Evolutionary conservation across 805 yeast species (phyloP), one percentile per base, ranked within the genome.

Genomic region (Candida palmyrensis): DNA sequence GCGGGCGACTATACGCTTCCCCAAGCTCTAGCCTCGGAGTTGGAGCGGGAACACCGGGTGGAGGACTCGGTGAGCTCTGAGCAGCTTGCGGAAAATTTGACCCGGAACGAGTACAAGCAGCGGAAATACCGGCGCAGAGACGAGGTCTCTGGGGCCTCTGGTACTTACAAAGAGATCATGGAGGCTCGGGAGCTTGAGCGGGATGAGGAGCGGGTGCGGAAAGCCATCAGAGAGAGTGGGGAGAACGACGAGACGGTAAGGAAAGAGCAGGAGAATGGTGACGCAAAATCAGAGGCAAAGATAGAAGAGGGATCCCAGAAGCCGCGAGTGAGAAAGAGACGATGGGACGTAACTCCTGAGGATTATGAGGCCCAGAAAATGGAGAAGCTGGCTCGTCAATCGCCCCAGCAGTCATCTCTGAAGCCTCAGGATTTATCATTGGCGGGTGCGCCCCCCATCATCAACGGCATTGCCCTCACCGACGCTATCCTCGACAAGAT

Each of bases 281-380:
- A 36, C 25, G 17, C 38, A 42, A 27, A 41, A 40, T 15, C 30
- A 35, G 21, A 44, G n/a, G n/a, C n/a, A n/a, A 42, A 5, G 27
- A 29, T 22, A 27, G 27, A 14, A 11, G 23, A 21, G 10, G 23
- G 23, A 9, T 9, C 23, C 11, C 23, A 21, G 11, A n/a, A n/a
- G n/a, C n/a, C n/a, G n/a, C 30, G 41, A 36, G 22, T 19, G 27
- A 39, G 59, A 23, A 60, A 62, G 40, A 56, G 63, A 29, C 45
- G 76, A 40, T 68, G 74, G 71, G 75, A 69, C 41, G 73, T 70
- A 1, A 51, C 59, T 2, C 62, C 60, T 3, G 62, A 53, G 30
- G 63, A 62, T 21, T 53, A 51, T 18, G 57, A 45, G 19, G 18
- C 14, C 14, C 10, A 10, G 4, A 4, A 25, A 15, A n/a, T 5